Conservation (phyloP, 106 monocot species). For the Acanthochlamys bracteata region DNA sequence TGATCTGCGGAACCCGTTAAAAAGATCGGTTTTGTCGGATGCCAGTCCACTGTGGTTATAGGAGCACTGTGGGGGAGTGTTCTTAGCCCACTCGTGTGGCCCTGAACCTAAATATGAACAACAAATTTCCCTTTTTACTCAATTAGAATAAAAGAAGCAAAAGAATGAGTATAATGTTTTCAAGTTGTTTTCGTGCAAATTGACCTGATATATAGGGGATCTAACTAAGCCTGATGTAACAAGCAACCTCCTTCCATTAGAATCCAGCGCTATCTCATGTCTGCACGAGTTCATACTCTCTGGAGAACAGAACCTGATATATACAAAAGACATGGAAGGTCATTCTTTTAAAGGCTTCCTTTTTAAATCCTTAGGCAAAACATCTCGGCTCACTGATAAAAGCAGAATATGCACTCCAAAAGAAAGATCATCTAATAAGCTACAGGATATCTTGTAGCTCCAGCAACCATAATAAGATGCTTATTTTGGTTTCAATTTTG, state of each 20-base stretch:
- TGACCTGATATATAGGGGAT: slow-evolving; percentile 92
- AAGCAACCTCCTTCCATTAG: slow-evolving; percentile 71
- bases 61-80: slow-evolving; percentile 70
- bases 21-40: slow-evolving; percentile 77
- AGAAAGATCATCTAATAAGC: no score
- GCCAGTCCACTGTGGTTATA: slow-evolving; percentile 97
- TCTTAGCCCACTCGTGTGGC: slow-evolving; percentile 51
- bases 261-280: slow-evolving; percentile 87
- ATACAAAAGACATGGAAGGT: not conserved
- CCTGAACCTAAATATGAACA: slow-evolving; percentile 48
- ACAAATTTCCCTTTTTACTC: not conserved
- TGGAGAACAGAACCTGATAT: slow-evolving; percentile 62
- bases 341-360: not conserved
- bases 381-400: no score
- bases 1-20: slow-evolving; percentile 92
- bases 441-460: no score
- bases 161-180: not conserved
- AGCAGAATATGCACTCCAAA: no score
- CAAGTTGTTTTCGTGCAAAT: no score
- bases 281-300: slow-evolving; percentile 61
- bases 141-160: not conserved
- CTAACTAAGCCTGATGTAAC: slow-evolving; percentile 83
- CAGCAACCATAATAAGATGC: no score
- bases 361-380: not conserved
- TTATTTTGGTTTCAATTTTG: no score